phyloP scores from a whole-genome alignment of 345 rosid species.

The Pistacia integerrima region DNA sequence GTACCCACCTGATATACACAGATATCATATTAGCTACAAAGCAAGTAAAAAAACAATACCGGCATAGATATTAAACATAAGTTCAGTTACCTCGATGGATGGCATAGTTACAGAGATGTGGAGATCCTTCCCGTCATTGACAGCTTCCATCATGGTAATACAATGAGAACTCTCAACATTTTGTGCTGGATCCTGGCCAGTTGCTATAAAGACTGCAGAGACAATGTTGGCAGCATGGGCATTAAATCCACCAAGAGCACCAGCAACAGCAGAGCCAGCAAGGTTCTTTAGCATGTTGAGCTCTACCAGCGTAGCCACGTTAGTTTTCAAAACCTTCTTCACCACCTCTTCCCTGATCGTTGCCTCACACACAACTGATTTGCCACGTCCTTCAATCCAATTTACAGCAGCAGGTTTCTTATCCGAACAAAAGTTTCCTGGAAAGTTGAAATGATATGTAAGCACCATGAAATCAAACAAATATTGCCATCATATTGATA shows the following conservation, averaged over 20 bases:
- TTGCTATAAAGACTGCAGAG: constrained; percentile 78
- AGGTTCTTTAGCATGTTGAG: constrained; percentile 89
- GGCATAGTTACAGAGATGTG: constrained; percentile 90
- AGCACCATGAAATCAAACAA: not conserved
- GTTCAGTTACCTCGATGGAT: constrained; percentile 62
- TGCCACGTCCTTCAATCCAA: constrained; percentile 96
- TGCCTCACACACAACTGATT: constrained; percentile 91
- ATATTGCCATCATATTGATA: not conserved
- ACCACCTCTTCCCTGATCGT: constrained; percentile 73
- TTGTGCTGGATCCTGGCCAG: constrained; percentile 95
- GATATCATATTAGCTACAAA: not conserved
- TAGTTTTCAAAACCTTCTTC: constrained; percentile 72
- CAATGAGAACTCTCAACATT: constrained; percentile 90
- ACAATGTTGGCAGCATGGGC: constrained; percentile 92
- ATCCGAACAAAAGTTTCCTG: constrained; percentile 86
- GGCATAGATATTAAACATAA: not conserved
- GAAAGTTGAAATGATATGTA: not conserved
- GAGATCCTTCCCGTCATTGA: constrained; percentile 77
- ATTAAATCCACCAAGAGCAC: constrained; percentile 86
- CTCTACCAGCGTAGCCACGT: constrained; percentile 70
- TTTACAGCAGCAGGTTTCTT: constrained; percentile 94
- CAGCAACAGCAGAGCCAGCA: constrained; percentile 82
- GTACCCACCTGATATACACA: constrained; percentile 64
- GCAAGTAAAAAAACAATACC: not conserved
- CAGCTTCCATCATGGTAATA: constrained; percentile 90